Conservation (phyloP, 2,329 filamentous ascomycete species). For the Aspergillus sojae region DNA sequence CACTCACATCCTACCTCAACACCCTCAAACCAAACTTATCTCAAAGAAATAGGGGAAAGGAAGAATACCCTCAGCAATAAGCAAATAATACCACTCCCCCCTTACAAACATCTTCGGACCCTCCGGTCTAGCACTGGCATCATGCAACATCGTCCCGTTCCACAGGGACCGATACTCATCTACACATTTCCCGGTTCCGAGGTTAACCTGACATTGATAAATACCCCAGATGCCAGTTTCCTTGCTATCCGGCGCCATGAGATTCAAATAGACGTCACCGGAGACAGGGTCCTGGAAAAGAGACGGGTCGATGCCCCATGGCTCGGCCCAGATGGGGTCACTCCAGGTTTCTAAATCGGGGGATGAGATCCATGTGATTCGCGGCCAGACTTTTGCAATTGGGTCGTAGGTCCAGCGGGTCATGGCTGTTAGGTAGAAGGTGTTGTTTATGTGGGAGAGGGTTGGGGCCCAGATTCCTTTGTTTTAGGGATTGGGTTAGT, state of each 20-base stretch:
- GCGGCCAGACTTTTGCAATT: not conserved
- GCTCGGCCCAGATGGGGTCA: constrained; percentile 10
- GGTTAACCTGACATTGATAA: constrained; percentile 7
- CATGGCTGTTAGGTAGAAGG: constrained; percentile 9
- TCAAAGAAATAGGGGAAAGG: not conserved
- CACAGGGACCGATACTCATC: constrained; percentile 6
- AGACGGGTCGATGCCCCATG: constrained; percentile 9
- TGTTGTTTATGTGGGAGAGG: constrained; percentile 1
- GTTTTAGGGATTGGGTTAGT: not conserved
- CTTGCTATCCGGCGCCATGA: constrained; percentile 8
- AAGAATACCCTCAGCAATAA: constrained; percentile 5
- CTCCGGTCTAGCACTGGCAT: not conserved
- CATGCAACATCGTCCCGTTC: constrained; percentile 6
- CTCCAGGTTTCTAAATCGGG: constrained; percentile 8
- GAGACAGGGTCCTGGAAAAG: constrained; percentile 10
- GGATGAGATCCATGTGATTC: constrained; percentile 5
- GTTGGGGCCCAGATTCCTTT: constrained; percentile 7
- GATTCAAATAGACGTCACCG: constrained; percentile 6
- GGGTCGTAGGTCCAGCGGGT: constrained; percentile 9
- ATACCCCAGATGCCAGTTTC: constrained; percentile 6
- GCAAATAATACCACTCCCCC: constrained; percentile 1
- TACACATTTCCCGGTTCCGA: not conserved
- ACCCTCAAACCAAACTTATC: not conserved
- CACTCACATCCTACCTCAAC: not conserved
- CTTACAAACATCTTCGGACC: constrained; percentile 2